phyloP scores from a whole-genome alignment of 257 asterid genomes.

The Penstemon eatonii region DNA sequence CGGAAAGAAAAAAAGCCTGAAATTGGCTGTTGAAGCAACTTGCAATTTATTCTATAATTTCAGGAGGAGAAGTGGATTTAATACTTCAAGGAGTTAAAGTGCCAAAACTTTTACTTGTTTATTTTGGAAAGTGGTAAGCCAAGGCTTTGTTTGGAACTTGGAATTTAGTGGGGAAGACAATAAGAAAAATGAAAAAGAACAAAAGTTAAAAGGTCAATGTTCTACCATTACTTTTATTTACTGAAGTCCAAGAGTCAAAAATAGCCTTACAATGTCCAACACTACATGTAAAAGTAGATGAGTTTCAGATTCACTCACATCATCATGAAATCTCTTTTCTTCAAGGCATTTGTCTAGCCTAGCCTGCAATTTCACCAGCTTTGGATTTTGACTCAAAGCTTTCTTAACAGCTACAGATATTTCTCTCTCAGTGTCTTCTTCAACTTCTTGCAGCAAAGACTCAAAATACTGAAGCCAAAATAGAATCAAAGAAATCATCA shows the following conservation, averaged over 20 bases:
- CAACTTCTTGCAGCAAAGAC: conserved; percentile 68
- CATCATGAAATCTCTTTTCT: conserved; percentile 78
- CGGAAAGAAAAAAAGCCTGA: too few species aligned
- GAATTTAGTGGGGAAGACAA: too few species aligned
- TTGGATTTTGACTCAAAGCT: conserved; percentile 71
- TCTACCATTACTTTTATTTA: too few species aligned
- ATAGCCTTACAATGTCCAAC: conserved; percentile 7
- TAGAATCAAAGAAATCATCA: conserved; percentile 28
- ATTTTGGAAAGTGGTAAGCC: background rate
- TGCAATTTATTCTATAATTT: too few species aligned
- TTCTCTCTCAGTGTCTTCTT: conserved; percentile 69
- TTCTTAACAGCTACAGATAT: conserved; percentile 62
- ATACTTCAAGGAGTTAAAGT: too few species aligned
- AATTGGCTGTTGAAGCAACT: too few species aligned
- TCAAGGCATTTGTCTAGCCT: conserved; percentile 61
- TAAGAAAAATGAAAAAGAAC: too few species aligned
- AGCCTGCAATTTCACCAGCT: conserved; percentile 68
- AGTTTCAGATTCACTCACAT: conserved; percentile 48
- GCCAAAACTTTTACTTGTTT: background rate
- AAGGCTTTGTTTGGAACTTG: background rate
- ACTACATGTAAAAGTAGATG: background rate
- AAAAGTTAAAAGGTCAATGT: too few species aligned
- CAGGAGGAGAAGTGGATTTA: too few species aligned
- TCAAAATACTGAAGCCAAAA: conserved; percentile 75
- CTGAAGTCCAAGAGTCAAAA: too few species aligned